These are phyloP conservation scores for Talaromyces rugulosus DNA, from an alignment of 2,329 filamentous ascomycete species.

Conservation along the genomic window DNA sequence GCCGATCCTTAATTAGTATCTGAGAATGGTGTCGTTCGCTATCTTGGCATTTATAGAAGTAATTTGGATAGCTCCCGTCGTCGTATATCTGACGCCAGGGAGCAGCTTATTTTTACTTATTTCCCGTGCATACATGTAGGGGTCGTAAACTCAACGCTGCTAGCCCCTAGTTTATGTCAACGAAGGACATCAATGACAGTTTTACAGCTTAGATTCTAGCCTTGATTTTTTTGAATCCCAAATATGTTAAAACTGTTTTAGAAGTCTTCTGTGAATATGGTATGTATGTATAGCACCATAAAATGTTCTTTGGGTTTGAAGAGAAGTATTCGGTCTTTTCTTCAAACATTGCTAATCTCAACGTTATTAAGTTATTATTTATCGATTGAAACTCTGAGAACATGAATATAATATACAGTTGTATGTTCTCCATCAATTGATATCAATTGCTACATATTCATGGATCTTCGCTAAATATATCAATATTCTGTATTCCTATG, in stretches of 20 bases:
- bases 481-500: no score
- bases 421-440: no score
- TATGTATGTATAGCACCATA: background rate
- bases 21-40: background rate
- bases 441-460: no score
- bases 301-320: background rate
- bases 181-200: background rate
- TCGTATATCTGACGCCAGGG: no score
- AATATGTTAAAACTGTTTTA: background rate
- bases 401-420: no score
- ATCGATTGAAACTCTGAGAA: no score
- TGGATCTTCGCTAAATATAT: no score
- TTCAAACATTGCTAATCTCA: background rate
- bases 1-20: background rate
- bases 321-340: background rate
- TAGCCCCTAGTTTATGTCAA: background rate
- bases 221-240: no score
- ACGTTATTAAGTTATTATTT: background rate
- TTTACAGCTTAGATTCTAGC: no score
- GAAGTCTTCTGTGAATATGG: background rate
- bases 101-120: background rate
- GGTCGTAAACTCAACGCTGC: background rate
- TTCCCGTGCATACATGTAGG: background rate
- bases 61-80: background rate
- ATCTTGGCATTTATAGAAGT: background rate